Base-by-base conservation (phyloP, 495 filamentous ascomycete genomes). In the Annulohypoxylon nitens region DNA sequence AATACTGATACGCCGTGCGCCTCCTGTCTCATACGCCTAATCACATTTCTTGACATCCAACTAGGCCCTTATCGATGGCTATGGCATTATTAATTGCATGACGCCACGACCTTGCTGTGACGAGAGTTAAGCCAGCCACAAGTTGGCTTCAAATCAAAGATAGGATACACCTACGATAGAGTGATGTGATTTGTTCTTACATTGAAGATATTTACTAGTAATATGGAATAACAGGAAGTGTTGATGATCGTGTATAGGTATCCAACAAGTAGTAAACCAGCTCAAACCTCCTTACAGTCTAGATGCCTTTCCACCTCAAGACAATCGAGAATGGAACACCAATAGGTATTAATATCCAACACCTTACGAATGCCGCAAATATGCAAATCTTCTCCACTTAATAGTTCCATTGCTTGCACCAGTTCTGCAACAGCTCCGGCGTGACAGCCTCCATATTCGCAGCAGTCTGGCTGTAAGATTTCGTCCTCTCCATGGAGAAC, bases 401-500 rank as follows among this genome's bases (percentile, higher is more conserved):
- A 33, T 78, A 86, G 0, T 68, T 70, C 86, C 85, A 88, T 64
- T 88, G 85, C 51, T 74, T 69, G 55, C 87, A 80, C 86, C 87
- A 89, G 18, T 81, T 78, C 43, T 67, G 71, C 82, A 88, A 85
- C 77, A 86, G 69, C 23, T 80, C 78, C 11, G 66, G 69, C 14
- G 79, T 83, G 7, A 88, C 78, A 0, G 82, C 71, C 11, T 77
- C 69, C 73, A 41, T 72, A 50, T 30, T 69, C 66, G 34, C 41
- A 73, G 86, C 80, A 7, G 83, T 83, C 43, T 71, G 71, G 61
- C 80, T 82, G 16, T 76, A 73, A 3, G 51, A 26, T 12, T 63
- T 58, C 14, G 70, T 77, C 0, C 80, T 83, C 18, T 80, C 75
- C 72, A 85, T 76, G 5, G 69, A 67, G 39, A 61, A 83, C 53